Conservation (phyloP, 768 basidiomycete species). For the Psilocybe azurescens region DNA sequence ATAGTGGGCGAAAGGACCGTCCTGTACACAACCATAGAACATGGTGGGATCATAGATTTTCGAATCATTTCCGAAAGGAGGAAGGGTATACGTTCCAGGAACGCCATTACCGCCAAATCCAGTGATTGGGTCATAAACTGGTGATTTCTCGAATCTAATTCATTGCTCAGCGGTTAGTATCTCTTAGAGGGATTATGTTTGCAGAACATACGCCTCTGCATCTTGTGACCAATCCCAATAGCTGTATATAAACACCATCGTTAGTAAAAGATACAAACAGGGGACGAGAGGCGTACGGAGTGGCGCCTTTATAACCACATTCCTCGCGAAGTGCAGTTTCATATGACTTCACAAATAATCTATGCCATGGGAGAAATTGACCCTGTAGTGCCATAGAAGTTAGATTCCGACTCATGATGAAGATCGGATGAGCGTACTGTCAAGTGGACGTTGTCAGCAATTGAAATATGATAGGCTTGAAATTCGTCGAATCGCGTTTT, state of each 20-base stretch:
- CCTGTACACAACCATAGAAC: conserved; percentile 31
- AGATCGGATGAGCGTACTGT: conserved; percentile 31
- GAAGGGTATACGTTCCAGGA: conserved; percentile 26
- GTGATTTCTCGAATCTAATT: conserved; percentile 31
- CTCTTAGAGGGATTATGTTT: background rate
- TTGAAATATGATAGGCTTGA: conserved; percentile 35
- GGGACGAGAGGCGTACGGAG: conserved; percentile 33
- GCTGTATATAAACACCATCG: conserved; percentile 30
- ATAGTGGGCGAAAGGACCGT: conserved; percentile 42
- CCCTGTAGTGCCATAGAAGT: conserved; percentile 23
- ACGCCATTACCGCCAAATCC: conserved; percentile 40
- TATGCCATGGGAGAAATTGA: conserved; percentile 41
- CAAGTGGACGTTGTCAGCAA: conserved; percentile 32
- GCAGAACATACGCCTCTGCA: conserved; percentile 28
- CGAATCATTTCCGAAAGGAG: conserved; percentile 24
- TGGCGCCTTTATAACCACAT: conserved; percentile 33
- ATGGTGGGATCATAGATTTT: conserved; percentile 14
- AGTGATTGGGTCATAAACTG: conserved; percentile 34
- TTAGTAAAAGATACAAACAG: too few relatives aligned
- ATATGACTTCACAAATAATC: conserved; percentile 28
- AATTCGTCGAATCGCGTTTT: conserved; percentile 44
- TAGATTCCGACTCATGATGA: conserved; percentile 1
- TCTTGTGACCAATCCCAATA: conserved; percentile 43
- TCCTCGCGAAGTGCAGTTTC: conserved; percentile 33
- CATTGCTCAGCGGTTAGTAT: conserved; percentile 12